Evolutionary conservation across 345 rosid species (phyloP).

Genomic region (Murraya paniculata): DNA sequence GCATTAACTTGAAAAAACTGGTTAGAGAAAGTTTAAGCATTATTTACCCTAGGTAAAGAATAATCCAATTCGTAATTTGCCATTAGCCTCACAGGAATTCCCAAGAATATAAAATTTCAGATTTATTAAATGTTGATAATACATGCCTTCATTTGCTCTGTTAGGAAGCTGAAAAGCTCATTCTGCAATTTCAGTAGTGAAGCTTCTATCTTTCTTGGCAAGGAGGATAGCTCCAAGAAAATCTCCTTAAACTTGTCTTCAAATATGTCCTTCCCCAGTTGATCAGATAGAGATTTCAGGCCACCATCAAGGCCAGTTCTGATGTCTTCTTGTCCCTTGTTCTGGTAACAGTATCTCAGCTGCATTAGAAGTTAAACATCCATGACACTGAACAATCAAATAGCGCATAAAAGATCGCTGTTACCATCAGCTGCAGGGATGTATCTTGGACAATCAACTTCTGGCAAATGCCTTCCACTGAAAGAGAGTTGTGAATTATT

Average conservation of each 20-base stretch:
- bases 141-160: constrained; percentile 61
- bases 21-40: not conserved
- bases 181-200: constrained; percentile 46
- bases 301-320: constrained; percentile 56
- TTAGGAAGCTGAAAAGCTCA: constrained; percentile 47
- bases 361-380: constrained; percentile 18
- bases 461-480: constrained; percentile 75
- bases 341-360: constrained; percentile 43
- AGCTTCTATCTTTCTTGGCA: constrained; percentile 59
- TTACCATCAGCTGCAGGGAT: constrained; percentile 70
- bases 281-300: constrained; percentile 65
- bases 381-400: constrained; percentile 6
- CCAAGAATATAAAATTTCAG: constrained; percentile 3
- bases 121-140: constrained; percentile 5
- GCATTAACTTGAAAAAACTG: not conserved
- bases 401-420: constrained; percentile 9
- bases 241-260: constrained; percentile 56
- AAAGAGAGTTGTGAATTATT: constrained; percentile 20
- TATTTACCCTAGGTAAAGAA: constrained; percentile 1
- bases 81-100: not conserved
- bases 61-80: not conserved
- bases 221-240: constrained; percentile 39
- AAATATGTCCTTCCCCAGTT: constrained; percentile 39
- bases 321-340: constrained; percentile 59
- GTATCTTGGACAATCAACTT: constrained; percentile 60